A percentile compares a stretch with the other conserved stretches of the same genome.
These are phyloP conservation scores for Dothideomycetes sp. DNA, from an alignment of 2,329 filamentous ascomycete genomes.

Conservation along the genomic window DNA sequence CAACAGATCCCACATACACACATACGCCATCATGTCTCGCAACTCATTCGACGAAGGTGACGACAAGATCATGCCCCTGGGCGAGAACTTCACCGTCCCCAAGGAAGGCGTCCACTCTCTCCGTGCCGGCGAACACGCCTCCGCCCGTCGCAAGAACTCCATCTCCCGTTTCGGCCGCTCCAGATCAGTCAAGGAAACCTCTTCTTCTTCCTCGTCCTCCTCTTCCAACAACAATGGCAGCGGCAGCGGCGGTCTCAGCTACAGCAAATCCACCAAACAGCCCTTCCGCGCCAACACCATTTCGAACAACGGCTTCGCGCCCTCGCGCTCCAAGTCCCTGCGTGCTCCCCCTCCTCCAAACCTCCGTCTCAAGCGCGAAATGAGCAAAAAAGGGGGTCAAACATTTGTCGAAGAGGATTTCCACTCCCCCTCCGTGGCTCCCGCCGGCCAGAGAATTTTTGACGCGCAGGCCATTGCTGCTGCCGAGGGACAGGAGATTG, in stretches of 20 bases:
- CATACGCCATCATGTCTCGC: constrained; percentile 3
- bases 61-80: constrained; percentile 8
- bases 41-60: constrained; percentile 12
- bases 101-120: constrained; percentile 6
- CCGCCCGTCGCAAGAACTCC: constrained; percentile 9
- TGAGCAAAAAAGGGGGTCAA: not conserved
- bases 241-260: not conserved
- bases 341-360: constrained; percentile 7
- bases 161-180: constrained; percentile 7
- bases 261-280: not conserved
- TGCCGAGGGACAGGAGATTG: constrained; percentile 8
- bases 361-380: not conserved
- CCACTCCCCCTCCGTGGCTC: constrained; percentile 3
- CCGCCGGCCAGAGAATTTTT: constrained; percentile 7
- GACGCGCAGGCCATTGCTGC: constrained; percentile 6
- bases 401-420: not conserved
- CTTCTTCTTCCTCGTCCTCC: too few relatives aligned
- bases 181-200: constrained; percentile 3
- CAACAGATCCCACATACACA: too few relatives aligned
- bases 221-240: too few relatives aligned
- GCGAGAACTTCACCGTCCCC: not conserved
- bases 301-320: constrained; percentile 5
- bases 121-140: constrained; percentile 2
- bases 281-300: not conserved
- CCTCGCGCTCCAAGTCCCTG: constrained; percentile 5